A percentile compares a stretch with the other conserved stretches of the same genome.
These are phyloP conservation scores for Agaricus subrufescens DNA, from an alignment of 768 basidiomycete species.

Conservation along the genomic window DNA sequence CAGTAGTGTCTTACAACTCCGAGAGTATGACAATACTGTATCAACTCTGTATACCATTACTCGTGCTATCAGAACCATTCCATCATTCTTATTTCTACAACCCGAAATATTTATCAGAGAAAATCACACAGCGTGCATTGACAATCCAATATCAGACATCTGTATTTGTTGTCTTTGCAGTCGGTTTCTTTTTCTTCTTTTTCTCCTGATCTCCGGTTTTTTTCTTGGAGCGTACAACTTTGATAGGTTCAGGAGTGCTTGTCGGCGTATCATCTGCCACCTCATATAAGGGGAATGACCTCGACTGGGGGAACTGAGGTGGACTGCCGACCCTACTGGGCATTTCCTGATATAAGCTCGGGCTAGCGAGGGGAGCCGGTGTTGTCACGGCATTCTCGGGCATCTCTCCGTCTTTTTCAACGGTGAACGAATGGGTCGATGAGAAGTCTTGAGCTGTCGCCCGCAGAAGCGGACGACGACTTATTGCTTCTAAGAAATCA, in stretches of 20 bases:
- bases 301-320: constrained; percentile 31
- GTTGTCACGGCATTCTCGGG: constrained; percentile 50
- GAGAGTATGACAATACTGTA: constrained; percentile 4
- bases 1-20: constrained; percentile 15
- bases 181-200: constrained; percentile 64
- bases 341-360: constrained; percentile 15
- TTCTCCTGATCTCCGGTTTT: constrained; percentile 31
- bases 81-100: background rate
- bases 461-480: constrained; percentile 35
- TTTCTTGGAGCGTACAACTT: constrained; percentile 72
- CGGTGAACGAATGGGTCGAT: constrained; percentile 41
- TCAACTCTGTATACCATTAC: background rate
- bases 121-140: background rate
- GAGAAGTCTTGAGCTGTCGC: constrained; percentile 34
- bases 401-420: constrained; percentile 85
- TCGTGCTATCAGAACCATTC: background rate
- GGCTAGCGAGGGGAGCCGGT: constrained; percentile 17
- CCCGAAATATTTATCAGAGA: background rate
- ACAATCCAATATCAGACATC: background rate
- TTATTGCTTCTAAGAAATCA: constrained; percentile 16
- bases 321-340: constrained; percentile 8
- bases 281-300: constrained; percentile 52
- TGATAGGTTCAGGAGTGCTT: constrained; percentile 65
- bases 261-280: constrained; percentile 41
- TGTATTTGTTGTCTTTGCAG: constrained; percentile 12